phyloP scores from a whole-genome alignment of 73 alveolate genomes.

The Paramecium tetraurelia region DNA sequence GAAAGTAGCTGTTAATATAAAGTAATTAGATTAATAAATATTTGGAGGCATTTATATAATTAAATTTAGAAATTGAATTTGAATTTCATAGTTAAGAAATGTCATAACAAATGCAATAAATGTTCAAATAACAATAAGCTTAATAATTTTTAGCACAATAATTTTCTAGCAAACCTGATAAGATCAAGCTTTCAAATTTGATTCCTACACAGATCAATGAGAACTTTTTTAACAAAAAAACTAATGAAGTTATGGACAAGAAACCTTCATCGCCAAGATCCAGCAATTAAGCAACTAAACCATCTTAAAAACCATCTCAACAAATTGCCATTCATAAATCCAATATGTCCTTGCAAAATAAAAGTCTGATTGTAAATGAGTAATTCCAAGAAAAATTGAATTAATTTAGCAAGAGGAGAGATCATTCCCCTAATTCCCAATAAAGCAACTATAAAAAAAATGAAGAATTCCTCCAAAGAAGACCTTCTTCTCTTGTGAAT shows the following conservation, averaged over 20 bases:
- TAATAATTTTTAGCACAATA: conserved; percentile 20
- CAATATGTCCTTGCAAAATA: neutral
- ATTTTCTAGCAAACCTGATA: conserved; percentile 11
- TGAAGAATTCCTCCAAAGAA: neutral
- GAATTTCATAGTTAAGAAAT: conserved; percentile 24
- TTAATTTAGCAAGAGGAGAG: conserved; percentile 18
- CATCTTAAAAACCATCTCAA: conserved; percentile 22
- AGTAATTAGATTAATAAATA: neutral
- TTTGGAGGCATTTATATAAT: conserved; percentile 23
- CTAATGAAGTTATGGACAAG: neutral
- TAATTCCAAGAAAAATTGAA: neutral
- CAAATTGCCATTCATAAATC: neutral
- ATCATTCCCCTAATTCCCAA: conserved; percentile 15
- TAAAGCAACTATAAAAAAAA: neutral
- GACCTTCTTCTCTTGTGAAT: neutral
- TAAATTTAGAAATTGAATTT: conserved; percentile 35
- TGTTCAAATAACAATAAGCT: neutral
- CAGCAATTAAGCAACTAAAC: neutral
- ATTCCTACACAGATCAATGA: neutral
- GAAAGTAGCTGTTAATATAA: neutral
- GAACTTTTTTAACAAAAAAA: neutral
- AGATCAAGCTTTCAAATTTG: neutral
- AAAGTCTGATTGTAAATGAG: neutral
- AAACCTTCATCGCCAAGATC: neutral
- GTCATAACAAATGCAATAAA: neutral